These are phyloP conservation scores for Phytophthora ramorum DNA, from an alignment of 352 stramenopile genomes.

Conservation along the genomic window DNA sequence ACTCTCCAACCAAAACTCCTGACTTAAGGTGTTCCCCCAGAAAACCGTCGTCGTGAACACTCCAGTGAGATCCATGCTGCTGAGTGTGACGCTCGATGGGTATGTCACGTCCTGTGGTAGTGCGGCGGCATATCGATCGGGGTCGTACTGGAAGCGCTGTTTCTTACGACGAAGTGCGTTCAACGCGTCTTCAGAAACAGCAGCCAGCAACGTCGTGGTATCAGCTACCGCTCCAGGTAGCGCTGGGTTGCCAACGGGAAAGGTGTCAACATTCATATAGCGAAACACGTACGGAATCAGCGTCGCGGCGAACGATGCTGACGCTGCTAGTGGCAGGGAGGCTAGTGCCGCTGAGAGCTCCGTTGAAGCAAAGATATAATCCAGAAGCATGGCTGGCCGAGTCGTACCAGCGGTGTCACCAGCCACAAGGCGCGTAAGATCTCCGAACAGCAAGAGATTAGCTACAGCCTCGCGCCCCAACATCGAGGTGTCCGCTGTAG, in stretches of 20 bases:
- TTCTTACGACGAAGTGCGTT: conserved; percentile 45
- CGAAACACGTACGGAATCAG: conserved; percentile 57
- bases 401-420: conserved; percentile 16
- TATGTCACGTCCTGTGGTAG: conserved; percentile 36
- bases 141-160: conserved; percentile 52
- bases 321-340: conserved; percentile 23
- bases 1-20: conserved; percentile 61
- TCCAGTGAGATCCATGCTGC: conserved; percentile 15
- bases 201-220: conserved; percentile 32
- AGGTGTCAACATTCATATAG: conserved; percentile 48
- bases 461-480: conserved; percentile 36
- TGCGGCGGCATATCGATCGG: conserved; percentile 20
- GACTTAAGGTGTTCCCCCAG: conserved; percentile 49
- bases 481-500: conserved; percentile 24
- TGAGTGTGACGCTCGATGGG: conserved; percentile 26
- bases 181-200: conserved; percentile 41
- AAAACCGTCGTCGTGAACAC: conserved; percentile 53
- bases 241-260: conserved; percentile 47
- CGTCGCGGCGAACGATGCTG: conserved; percentile 28
- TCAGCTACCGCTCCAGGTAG: conserved; percentile 25
- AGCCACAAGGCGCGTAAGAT: conserved; percentile 35
- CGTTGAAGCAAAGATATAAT: conserved; percentile 39
- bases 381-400: conserved; percentile 52
- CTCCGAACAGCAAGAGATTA: conserved; percentile 55
- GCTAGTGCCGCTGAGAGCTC: conserved; percentile 12